phyloP scores from a whole-genome alignment of 139 green algal species.

The Diplosphaera chodatii region DNA sequence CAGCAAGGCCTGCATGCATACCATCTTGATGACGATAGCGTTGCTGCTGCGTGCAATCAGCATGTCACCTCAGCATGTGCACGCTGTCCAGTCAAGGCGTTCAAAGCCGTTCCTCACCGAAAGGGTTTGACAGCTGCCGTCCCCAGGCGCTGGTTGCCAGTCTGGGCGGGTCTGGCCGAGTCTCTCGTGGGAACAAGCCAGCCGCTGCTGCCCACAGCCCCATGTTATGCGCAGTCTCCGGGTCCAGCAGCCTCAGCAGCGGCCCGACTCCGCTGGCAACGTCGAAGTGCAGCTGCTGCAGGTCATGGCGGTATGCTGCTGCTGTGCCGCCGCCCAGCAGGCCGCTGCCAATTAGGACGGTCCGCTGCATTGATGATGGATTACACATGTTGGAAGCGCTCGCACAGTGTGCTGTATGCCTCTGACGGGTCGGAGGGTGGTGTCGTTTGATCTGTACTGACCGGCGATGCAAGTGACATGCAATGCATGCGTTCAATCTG shows the following conservation, averaged over 20 bases:
- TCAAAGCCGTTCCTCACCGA: conserved; percentile 67
- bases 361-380: background rate
- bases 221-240: conserved; percentile 71
- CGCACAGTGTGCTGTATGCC: too few species aligned
- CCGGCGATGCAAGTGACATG: too few species aligned
- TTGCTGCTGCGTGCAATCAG: too few species aligned
- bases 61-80: background rate
- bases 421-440: too few species aligned
- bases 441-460: too few species aligned
- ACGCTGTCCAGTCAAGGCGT: too few species aligned
- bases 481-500: too few species aligned
- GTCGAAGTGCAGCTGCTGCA: conserved; percentile 46
- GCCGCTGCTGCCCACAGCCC: conserved; percentile 53
- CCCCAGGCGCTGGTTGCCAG: conserved; percentile 69
- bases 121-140: conserved; percentile 78
- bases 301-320: conserved; percentile 31
- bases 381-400: too few species aligned
- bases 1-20: conserved; percentile 69
- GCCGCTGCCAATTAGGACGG: conserved; percentile 3
- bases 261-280: conserved; percentile 27
- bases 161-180: conserved; percentile 44
- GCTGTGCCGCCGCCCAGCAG: background rate
- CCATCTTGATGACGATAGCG: too few species aligned
- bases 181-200: conserved; percentile 66
- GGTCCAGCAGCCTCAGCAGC: conserved; percentile 66